A percentile compares a stretch with the other conserved stretches of the same genome.
Evolutionary conservation across 345 rosid genomes (phyloP).

Genomic region (Excoecaria cochinchinensis): DNA sequence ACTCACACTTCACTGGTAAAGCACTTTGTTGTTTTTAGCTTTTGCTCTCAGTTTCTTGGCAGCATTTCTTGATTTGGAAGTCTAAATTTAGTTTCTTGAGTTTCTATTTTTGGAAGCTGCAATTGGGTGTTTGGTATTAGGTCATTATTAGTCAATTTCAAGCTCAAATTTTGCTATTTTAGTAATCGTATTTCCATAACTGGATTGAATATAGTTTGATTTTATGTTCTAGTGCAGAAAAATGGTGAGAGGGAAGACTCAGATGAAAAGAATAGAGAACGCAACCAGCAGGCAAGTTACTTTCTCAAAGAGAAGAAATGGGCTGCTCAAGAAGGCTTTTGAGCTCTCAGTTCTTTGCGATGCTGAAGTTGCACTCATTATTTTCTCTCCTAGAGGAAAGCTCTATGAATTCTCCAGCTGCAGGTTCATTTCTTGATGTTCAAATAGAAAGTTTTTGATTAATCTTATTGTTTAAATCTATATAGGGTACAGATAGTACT

Average conservation of each 20-base stretch:
- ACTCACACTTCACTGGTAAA: background rate
- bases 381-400: constrained; percentile 81
- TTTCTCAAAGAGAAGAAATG: constrained; percentile 83
- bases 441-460: background rate
- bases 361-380: constrained; percentile 78
- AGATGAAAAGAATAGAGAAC: constrained; percentile 91
- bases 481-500: background rate
- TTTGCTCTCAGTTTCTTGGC: constrained; percentile 4
- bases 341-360: constrained; percentile 87
- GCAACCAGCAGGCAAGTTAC: constrained; percentile 88
- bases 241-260: constrained; percentile 85
- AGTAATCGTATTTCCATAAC: background rate
- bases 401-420: constrained; percentile 77
- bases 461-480: background rate
- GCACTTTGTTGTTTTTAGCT: background rate
- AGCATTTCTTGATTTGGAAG: constrained; percentile 25
- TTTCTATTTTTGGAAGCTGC: constrained; percentile 34
- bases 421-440: constrained; percentile 34
- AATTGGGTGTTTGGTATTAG: constrained; percentile 9
- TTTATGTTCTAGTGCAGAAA: background rate
- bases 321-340: constrained; percentile 74
- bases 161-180: constrained; percentile 9
- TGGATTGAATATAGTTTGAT: background rate
- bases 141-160: background rate
- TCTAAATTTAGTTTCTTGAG: constrained; percentile 4